Evolutionary conservation across 2,329 filamentous ascomycete species (phyloP), one percentile per base, ranked within the genome.

Genomic region (Arachnomyces sp.): DNA sequence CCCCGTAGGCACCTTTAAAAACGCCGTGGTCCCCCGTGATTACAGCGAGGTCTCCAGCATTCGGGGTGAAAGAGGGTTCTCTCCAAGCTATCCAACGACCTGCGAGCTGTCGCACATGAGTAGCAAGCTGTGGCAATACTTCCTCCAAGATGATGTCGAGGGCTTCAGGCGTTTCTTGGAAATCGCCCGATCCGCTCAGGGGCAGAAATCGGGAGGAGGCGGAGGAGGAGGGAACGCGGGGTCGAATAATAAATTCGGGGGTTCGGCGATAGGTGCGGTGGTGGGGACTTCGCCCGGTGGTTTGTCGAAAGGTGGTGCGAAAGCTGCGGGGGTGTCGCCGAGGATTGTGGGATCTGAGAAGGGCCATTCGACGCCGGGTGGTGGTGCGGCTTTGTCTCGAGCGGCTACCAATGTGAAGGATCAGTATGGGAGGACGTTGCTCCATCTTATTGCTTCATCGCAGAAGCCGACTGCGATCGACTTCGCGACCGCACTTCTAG

Each of bases 111-210:
- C 61, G 69, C 79, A 79, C 79, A 92, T 96, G 90, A 96, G 86
- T 82, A 83, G 88, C 72, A 78, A 84, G 77, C 80, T 98, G 65
- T 95, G 90, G 90, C 89, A 88, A 76, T 86, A 79, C 64, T 96
- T 90, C 65, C 83, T 93, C 73, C 84, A 95, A 79, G 85, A 95
- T 76, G 88, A 98, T 79, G 84, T 94, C 79, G 89, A 94, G 64
- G 80, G 72, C 61, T 96, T 98, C 76, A 83, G 84, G 70, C 83
- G 82, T 71, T 77, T 93, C 60, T 76, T 98, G 76, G 81, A 81
- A 59, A 79, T 78, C 63, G 74, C 82, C 66, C 72, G 74, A 59
- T 74, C 67, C 73, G 68, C 59, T 33, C 47, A 54, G 45, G 50
- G 57, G 34, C 60, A 57, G 43, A 49, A 59, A 42, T 42, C 49